Evolutionary conservation across 202 grass and related monocot species (phyloP).

Genomic region (Carex sylvatica): DNA sequence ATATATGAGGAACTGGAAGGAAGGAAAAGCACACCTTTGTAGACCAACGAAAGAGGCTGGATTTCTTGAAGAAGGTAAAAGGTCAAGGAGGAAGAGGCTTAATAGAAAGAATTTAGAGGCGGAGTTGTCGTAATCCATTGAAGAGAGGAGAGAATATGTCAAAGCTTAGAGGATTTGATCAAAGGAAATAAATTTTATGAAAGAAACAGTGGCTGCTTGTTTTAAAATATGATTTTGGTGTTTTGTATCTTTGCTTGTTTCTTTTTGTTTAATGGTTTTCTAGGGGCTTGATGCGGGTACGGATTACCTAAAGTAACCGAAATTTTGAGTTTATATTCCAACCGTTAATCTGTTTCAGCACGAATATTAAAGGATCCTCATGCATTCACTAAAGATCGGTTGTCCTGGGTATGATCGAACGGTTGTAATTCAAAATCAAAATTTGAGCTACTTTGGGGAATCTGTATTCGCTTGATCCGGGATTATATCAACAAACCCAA

Average conservation of each 20-base stretch:
- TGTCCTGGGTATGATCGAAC: too few species aligned
- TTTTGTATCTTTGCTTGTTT: conserved; percentile 17
- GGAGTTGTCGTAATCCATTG: conserved; percentile 28
- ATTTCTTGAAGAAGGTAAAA: conserved; percentile 10
- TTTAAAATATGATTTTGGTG: background rate
- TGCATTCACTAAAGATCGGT: too few species aligned
- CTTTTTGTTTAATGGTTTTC: conserved; percentile 13
- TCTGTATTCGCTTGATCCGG: background rate
- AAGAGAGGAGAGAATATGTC: conserved; percentile 22
- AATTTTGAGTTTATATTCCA: too few species aligned
- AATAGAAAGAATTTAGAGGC: conserved; percentile 10
- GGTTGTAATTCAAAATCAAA: too few species aligned
- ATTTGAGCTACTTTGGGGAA: too few species aligned
- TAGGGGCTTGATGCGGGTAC: background rate
- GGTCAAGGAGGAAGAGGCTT: conserved; percentile 19
- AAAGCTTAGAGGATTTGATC: conserved; percentile 18
- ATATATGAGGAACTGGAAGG: background rate
- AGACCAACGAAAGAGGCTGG: conserved; percentile 15
- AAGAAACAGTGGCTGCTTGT: background rate
- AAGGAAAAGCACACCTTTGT: conserved; percentile 18
- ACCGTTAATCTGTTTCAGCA: too few species aligned
- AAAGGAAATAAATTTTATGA: background rate
- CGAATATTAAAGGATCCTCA: too few species aligned
- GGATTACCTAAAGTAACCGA: too few species aligned
- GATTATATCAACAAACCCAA: conserved; percentile 1